Evolutionary conservation across 345 rosid genomes (phyloP), one percentile per base, ranked within the genome.

Genomic region (Moricandia arvensis): DNA sequence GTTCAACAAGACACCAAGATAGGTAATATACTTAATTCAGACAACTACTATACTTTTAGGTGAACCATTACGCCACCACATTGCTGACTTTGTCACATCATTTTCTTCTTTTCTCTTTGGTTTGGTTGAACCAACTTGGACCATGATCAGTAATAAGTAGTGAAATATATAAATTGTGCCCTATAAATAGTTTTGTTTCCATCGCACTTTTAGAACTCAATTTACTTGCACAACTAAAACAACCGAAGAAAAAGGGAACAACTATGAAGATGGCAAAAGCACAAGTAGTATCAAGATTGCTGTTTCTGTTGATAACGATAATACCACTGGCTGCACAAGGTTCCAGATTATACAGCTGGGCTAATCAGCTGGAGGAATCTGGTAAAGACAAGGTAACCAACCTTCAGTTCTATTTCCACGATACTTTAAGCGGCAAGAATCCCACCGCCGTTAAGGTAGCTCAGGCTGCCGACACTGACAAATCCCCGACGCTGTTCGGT

Each of bases 401-500:
- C 47, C 87, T 91, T 67, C 89, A 82, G 3, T 89, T 88, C 84
- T 87, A 85, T 77, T 88, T 87, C 82, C 97, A 91, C n/a, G 91
- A 88, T 66, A 87, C 81, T 0, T 66, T 85, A 33, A 85, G 87
- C 33, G 95, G 97, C 7, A 74, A 74, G 53, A 78, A 80, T 79
- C 89, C 91, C 0, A 85, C 77, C 45, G 87, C 89, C 4, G 80
- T 86, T 2, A 79, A 78, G 35, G 86, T 88, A 33, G 90, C 91
- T 47, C 72, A 81, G 26, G 80, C 88, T 0, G 3, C 73, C 0
- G 67, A 24, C 69, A 82, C 86, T 1, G 37, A 76, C 9, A 83
- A 66, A 55, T 91, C 95, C 5, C 83, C 80, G 0, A 87, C 89
- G 6, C 47, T 76, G 17, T 91, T 88, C 5, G 89, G 93, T 0